Conservation (phyloP, 2,329 filamentous ascomycete genomes). For the Hymenoscyphus fraxineus region DNA sequence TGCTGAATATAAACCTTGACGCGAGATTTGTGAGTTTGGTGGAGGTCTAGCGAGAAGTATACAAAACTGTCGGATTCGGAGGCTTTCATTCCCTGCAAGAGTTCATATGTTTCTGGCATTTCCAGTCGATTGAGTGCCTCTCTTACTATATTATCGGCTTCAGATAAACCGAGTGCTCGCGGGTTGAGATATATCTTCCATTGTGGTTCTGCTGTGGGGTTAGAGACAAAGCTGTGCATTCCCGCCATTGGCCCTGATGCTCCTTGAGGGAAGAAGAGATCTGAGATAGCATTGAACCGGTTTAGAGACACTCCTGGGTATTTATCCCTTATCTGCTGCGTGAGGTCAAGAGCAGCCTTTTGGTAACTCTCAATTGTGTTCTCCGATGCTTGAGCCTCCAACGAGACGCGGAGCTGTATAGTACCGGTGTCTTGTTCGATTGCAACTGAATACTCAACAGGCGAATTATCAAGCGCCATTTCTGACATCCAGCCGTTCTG, state of each 20-base stretch:
- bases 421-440: not conserved
- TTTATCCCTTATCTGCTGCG: not conserved
- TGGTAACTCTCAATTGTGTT: not conserved
- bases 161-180: not conserved
- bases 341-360: not conserved
- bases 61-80: not conserved
- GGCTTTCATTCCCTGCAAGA: not conserved
- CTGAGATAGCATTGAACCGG: too few species aligned
- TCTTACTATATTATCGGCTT: not conserved
- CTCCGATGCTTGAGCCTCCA: not conserved
- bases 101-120: not conserved
- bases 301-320: not conserved
- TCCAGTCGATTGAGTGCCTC: not conserved
- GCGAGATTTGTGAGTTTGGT: not conserved
- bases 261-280: not conserved
- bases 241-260: not conserved
- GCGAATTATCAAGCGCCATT: not conserved
- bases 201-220: not conserved
- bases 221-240: not conserved
- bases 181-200: not conserved
- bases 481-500: not conserved
- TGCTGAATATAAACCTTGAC: not conserved
- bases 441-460: not conserved
- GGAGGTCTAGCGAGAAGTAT: not conserved
- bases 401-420: not conserved